These are phyloP conservation scores for Xylaria cubensis DNA, from an alignment of 495 filamentous ascomycete genomes.

Conservation along the genomic window DNA sequence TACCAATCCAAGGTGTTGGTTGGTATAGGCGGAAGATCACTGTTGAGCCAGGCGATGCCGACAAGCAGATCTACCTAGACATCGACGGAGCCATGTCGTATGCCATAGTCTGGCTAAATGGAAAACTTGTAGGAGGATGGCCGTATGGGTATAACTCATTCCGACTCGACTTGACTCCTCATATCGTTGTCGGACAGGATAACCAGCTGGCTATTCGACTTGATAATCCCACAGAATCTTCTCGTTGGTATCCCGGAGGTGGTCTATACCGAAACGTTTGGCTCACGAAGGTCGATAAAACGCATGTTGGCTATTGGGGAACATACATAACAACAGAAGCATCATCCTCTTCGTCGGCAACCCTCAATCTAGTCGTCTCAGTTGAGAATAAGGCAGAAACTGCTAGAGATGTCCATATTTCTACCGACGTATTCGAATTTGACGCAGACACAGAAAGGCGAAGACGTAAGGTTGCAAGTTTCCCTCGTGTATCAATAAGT, in stretches of 20 bases:
- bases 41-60: conserved; percentile 29
- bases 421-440: conserved; percentile 10
- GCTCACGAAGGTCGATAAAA: conserved; percentile 44
- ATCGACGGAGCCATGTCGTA: conserved; percentile 54
- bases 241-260: conserved; percentile 52
- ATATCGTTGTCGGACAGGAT: conserved; percentile 35
- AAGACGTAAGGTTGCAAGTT: conserved; percentile 3
- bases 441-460: neutral
- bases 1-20: conserved; percentile 49
- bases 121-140: conserved; percentile 50
- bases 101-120: conserved; percentile 51
- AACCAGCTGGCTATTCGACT: conserved; percentile 50
- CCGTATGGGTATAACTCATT: conserved; percentile 52
- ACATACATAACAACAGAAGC: conserved; percentile 44
- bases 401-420: neutral
- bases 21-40: conserved; percentile 49
- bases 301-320: conserved; percentile 48
- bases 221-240: conserved; percentile 46
- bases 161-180: conserved; percentile 49
- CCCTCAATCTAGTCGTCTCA: conserved; percentile 39
- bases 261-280: conserved; percentile 55
- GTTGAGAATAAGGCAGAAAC: conserved; percentile 41
- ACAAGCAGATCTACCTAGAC: conserved; percentile 47
- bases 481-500: neutral
- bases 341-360: conserved; percentile 42